Base-by-base conservation (phyloP, 305 asterid species). In the Fraxinus angustifolia region DNA sequence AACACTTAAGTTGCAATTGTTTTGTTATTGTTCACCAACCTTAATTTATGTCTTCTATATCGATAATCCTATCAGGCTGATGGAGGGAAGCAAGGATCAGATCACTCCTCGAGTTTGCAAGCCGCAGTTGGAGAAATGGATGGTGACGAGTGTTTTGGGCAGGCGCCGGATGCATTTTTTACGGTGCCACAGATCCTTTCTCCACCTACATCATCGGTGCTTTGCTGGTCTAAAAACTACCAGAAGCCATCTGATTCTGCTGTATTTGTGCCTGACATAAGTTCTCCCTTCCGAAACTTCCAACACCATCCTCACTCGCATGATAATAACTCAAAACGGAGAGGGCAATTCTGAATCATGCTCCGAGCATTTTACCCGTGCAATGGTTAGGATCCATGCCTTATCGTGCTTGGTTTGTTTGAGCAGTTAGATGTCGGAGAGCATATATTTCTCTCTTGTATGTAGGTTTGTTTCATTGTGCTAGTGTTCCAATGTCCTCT, bases 181-280 rank as follows among this genome's bases (percentile, higher is more conserved):
- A 88, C 97, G 5, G 98, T 91, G 70, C 98, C 97, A 4, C 90
- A 92, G 84, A 85, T 96, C 60, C 92, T 90, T 4, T 94, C 96
- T 76, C 96, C 98, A 1, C 97, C 97, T 8, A 95, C 97, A 21
- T 91, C 97, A 77, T 94, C 98, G 0, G 98, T 96, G n/a, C 89
- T 95, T 65, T 65, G 79, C 85, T 94, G 97, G 94, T 90, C 94
- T 42, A 89, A 88, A 80, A 79, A 58, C 79, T 77, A 83, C 82
- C 92, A 87, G 73, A 75, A 80, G 78, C 83, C 76, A 14, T 70
- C 85, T 0, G 91, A 91, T 71, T 79, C 86, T 14, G 48, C 88
- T 10, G 87, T 77, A 68, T 91, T 84, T 60, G 98, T 94, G 81
- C 98, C 97, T 38, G 97, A 93, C 70, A 84, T 91, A 71, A 83